Evolutionary conservation across 2,329 filamentous ascomycete species (phyloP).

Genomic region (Hypoxylon sp.): DNA sequence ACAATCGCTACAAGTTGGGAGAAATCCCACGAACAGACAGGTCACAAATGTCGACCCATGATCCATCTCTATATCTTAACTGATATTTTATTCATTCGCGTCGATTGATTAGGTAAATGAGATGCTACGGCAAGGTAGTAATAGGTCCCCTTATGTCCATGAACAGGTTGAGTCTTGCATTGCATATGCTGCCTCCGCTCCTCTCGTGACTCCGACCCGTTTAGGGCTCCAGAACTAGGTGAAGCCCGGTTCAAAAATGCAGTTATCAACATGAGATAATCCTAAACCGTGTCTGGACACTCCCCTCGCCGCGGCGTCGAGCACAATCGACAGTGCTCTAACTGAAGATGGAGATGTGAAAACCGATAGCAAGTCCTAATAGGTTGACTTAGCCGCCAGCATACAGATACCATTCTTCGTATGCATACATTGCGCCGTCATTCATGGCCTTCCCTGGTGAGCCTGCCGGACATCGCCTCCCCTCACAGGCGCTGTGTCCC

Average conservation of each 20-base stretch:
- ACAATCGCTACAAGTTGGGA: not conserved
- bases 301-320: constrained; percentile 22
- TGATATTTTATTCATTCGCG: constrained; percentile 1
- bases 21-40: not conserved
- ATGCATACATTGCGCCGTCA: constrained; percentile 16
- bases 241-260: not conserved
- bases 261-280: constrained; percentile 4
- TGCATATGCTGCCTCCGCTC: constrained; percentile 3
- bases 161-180: constrained; percentile 2
- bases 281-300: not conserved
- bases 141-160: not conserved
- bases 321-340: constrained; percentile 1
- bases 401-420: constrained; percentile 20
- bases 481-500: not conserved
- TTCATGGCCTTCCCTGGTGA: constrained; percentile 10
- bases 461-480: constrained; percentile 2
- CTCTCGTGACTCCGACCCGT: not conserved
- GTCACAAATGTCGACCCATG: constrained; percentile 1
- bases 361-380: constrained; percentile 15
- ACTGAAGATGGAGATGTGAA: constrained; percentile 14
- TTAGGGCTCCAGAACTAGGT: not conserved
- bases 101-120: constrained; percentile 4
- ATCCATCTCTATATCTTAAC: not conserved
- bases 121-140: not conserved
- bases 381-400: constrained; percentile 9